Conservation (phyloP, 176 grass and related monocot species). For the Neostapfia colusana region DNA sequence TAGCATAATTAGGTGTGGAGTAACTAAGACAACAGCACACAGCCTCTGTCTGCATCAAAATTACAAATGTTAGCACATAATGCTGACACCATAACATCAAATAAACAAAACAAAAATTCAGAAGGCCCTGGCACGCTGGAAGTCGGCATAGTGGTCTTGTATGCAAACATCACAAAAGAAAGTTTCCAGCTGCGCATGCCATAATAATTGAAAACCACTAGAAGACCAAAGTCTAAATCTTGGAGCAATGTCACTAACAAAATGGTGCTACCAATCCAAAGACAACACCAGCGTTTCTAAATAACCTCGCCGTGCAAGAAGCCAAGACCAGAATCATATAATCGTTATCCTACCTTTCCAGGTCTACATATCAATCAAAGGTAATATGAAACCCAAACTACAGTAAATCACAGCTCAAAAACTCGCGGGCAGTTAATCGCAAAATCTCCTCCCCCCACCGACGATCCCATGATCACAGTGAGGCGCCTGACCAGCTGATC, state of each 20-base stretch:
- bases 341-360: neutral
- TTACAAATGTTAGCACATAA: constrained; percentile 15
- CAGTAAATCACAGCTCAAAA: constrained; percentile 1
- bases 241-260: neutral
- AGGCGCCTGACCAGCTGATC: neutral
- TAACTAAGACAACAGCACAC: constrained; percentile 9
- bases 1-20: constrained; percentile 2
- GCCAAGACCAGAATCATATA: neutral
- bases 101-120: neutral
- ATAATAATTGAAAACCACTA: neutral
- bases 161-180: neutral
- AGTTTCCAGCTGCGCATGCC: neutral
- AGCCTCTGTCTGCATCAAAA: constrained; percentile 23
- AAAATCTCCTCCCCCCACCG: neutral
- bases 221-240: neutral
- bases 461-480: neutral
- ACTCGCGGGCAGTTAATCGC: neutral
- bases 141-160: neutral
- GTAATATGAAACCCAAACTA: constrained; percentile 4
- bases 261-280: neutral
- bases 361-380: neutral
- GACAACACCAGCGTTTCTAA: neutral
- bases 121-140: neutral
- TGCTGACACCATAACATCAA: neutral
- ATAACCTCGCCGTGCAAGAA: neutral